phyloP scores from a whole-genome alignment of 768 basidiomycete genomes.

The Trichaptum fuscoviolaceum region DNA sequence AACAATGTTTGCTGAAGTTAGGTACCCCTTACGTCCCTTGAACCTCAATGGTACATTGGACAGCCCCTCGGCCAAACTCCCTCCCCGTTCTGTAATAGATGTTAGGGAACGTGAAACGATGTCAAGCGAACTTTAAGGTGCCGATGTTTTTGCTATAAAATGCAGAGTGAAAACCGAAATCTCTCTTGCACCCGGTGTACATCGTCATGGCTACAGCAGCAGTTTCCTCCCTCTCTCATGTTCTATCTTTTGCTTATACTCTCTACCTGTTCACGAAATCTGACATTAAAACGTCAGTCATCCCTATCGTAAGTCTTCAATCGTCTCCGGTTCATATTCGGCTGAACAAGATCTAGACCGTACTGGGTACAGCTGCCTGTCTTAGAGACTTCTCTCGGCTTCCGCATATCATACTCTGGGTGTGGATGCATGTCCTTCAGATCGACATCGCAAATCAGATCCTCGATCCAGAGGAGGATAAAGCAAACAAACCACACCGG shows the following conservation, averaged over 20 bases:
- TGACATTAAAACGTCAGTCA: constrained; percentile 40
- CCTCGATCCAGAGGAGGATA: constrained; percentile 37
- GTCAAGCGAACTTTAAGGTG: neutral
- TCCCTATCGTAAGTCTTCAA: constrained; percentile 37
- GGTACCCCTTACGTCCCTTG: neutral
- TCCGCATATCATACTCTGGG: constrained; percentile 32
- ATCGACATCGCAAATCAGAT: constrained; percentile 41
- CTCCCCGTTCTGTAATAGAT: no score
- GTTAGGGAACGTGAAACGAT: neutral
- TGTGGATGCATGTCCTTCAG: constrained; percentile 41
- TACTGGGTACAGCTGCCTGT: constrained; percentile 32
- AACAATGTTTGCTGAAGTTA: no score
- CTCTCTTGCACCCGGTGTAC: neutral
- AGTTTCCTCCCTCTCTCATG: constrained; percentile 29
- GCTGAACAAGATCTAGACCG: constrained; percentile 19
- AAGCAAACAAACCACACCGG: constrained; percentile 38
- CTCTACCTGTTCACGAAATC: constrained; percentile 39
- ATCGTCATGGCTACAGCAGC: constrained; percentile 23
- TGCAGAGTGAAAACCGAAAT: neutral
- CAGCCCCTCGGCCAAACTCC: no score
- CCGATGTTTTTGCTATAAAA: neutral
- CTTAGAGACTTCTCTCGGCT: constrained; percentile 16
- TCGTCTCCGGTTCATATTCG: neutral
- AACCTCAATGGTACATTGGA: no score
- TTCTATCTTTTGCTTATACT: neutral